These are phyloP conservation scores for Oryza brachyantha DNA, from an alignment of 176 grass and related monocot species.

Conservation along the genomic window DNA sequence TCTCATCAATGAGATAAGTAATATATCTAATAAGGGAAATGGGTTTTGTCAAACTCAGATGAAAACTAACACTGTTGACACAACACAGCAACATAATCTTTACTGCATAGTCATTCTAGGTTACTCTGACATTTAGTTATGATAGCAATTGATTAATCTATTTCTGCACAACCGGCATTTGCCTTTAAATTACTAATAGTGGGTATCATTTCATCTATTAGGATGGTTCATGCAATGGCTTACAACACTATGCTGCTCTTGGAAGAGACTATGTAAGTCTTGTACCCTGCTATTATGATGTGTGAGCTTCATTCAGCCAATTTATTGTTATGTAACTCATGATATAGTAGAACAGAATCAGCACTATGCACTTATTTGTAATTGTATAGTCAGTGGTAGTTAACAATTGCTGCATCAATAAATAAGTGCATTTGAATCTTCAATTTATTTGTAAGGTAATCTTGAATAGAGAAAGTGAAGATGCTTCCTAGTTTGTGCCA, in stretches of 20 bases:
- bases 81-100: neutral
- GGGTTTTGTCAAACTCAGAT: neutral
- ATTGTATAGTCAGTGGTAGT: neutral
- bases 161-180: conserved; percentile 9
- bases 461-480: conserved; percentile 5
- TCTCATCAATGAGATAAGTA: neutral
- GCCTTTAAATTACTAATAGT: conserved; percentile 5
- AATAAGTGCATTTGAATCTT: neutral
- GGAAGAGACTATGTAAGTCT: conserved; percentile 79
- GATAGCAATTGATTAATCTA: neutral
- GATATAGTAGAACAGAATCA: neutral
- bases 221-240: conserved; percentile 98
- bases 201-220: conserved; percentile 34
- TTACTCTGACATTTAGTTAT: conserved; percentile 2
- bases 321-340: neutral
- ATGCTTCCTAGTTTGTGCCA: neutral
- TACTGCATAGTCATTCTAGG: neutral
- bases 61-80: neutral
- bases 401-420: neutral
- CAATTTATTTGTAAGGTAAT: conserved; percentile 14
- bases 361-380: conserved; percentile 15
- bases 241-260: conserved; percentile 93
- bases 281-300: neutral
- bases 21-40: neutral
- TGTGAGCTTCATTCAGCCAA: conserved; percentile 1